Percentiles rank a stretch among this genome's conserved stretches.
Evolutionary conservation across 352 stramenopile species (phyloP).

Genomic region (Pythium angustatum): DNA sequence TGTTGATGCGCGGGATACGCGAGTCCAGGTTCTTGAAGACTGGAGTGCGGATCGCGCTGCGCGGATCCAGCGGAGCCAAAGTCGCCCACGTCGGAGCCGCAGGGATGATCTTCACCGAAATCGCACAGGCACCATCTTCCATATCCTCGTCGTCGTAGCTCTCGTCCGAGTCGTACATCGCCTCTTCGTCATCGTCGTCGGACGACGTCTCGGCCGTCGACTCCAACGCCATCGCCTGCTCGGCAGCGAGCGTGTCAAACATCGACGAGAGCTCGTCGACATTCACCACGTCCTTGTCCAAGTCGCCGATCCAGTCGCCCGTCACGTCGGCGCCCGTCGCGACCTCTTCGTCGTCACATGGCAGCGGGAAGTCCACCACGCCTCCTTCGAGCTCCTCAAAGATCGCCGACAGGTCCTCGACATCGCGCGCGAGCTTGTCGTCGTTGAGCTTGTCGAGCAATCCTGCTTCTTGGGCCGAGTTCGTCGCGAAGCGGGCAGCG

Average conservation of each 20-base stretch:
- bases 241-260: constrained; percentile 60
- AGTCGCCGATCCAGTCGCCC: constrained; percentile 58
- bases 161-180: constrained; percentile 35
- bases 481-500: constrained; percentile 17
- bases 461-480: constrained; percentile 32
- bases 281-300: constrained; percentile 71
- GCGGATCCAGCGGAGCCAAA: constrained; percentile 68
- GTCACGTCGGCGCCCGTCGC: constrained; percentile 33
- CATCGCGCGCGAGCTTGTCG: constrained; percentile 69
- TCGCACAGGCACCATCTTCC: constrained; percentile 35
- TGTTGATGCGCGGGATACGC: constrained; percentile 62
- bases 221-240: constrained; percentile 36
- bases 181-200: constrained; percentile 24
- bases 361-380: constrained; percentile 54
- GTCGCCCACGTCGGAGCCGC: constrained; percentile 52
- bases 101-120: constrained; percentile 45
- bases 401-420: constrained; percentile 74
- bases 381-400: constrained; percentile 63
- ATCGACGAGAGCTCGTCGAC: constrained; percentile 70
- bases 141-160: constrained; percentile 41
- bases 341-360: constrained; percentile 53
- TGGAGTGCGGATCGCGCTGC: constrained; percentile 70
- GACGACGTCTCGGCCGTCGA: constrained; percentile 13
- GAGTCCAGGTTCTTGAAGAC: constrained; percentile 82
- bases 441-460: constrained; percentile 73